A percentile compares a stretch with the other conserved stretches of the same genome.
Conservation (phyloP, 2,329 filamentous ascomycete genomes). For the Knufia petricola region DNA sequence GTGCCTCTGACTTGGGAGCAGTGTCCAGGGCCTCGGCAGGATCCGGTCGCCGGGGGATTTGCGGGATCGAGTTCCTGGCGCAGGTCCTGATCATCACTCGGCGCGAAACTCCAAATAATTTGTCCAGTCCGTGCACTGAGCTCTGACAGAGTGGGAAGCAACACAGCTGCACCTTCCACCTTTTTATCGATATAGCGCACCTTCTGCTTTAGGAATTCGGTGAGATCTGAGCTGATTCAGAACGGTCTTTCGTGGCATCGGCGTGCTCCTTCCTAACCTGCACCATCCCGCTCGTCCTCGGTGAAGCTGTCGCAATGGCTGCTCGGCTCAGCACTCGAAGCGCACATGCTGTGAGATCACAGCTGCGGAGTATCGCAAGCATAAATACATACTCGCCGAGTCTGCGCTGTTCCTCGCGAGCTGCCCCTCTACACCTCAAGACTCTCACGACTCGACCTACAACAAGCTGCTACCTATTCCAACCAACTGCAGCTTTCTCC, state of each 20-base stretch:
- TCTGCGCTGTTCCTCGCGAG: conserved; percentile 14
- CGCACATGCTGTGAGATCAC: conserved; percentile 16
- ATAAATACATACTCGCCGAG: conserved; percentile 11
- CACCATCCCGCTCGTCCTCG: no score
- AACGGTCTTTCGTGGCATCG: no score
- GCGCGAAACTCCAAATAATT: neutral
- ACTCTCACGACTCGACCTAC: conserved; percentile 3
- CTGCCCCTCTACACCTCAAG: conserved; percentile 11
- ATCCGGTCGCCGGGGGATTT: neutral
- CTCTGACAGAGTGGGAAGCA: neutral
- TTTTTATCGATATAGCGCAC: neutral
- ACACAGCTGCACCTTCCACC: neutral
- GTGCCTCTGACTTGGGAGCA: no score
- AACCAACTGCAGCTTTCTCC: conserved; percentile 10
- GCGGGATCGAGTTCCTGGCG: neutral
- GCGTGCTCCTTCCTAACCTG: no score
- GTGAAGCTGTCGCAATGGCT: conserved; percentile 1
- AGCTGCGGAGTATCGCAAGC: conserved; percentile 18
- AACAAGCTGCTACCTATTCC: neutral
- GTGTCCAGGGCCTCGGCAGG: neutral
- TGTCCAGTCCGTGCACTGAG: no score
- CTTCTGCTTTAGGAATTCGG: neutral
- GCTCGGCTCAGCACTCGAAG: conserved; percentile 6
- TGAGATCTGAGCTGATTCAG: neutral
- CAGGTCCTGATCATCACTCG: neutral